phyloP scores from a whole-genome alignment of 2,329 filamentous ascomycete species.

The Talaromyces sp. region DNA sequence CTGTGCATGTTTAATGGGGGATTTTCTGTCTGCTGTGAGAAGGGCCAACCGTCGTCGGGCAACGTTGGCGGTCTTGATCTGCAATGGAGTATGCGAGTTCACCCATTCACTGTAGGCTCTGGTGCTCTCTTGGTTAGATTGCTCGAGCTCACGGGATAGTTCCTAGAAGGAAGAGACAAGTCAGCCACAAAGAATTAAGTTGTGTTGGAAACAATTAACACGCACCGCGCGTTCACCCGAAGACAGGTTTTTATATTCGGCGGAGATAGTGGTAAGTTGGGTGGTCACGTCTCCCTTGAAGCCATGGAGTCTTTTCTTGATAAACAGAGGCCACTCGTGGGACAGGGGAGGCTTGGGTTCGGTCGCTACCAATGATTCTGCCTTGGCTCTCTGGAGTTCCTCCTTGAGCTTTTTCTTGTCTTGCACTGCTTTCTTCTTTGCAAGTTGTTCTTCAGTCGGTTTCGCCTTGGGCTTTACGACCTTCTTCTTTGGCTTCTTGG shows the following conservation, averaged over 20 bases:
- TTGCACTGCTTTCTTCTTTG: slow-evolving; percentile 23
- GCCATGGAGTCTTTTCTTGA: slow-evolving; percentile 21
- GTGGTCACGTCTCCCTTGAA: neutral
- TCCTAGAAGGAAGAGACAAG: slow-evolving; percentile 22
- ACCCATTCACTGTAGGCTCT: slow-evolving; percentile 52
- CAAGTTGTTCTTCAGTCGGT: slow-evolving; percentile 26
- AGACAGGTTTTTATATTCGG: slow-evolving; percentile 13
- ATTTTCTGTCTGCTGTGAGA: slow-evolving; percentile 16
- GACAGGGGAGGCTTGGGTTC: slow-evolving; percentile 29
- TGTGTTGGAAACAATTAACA: neutral
- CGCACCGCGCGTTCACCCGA: slow-evolving; percentile 15
- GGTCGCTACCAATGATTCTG: slow-evolving; percentile 21
- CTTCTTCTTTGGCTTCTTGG: slow-evolving; percentile 21
- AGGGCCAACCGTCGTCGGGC: slow-evolving; percentile 44
- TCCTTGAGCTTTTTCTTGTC: slow-evolving; percentile 26
- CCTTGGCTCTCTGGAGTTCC: slow-evolving; percentile 30
- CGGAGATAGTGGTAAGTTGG: slow-evolving; percentile 15
- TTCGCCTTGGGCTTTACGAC: slow-evolving; percentile 16
- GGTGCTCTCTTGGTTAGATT: slow-evolving; percentile 41
- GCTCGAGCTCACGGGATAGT: slow-evolving; percentile 51
- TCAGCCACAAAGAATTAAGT: slow-evolving; percentile 18
- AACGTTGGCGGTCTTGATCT: slow-evolving; percentile 56
- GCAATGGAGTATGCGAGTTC: slow-evolving; percentile 47
- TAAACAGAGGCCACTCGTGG: slow-evolving; percentile 18
- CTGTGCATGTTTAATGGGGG: slow-evolving; percentile 2